A percentile compares a stretch with the other conserved stretches of the same genome.
Evolutionary conservation across 2,329 filamentous ascomycete species (phyloP).

Genomic region (Cryoendolithus antarcticus): DNA sequence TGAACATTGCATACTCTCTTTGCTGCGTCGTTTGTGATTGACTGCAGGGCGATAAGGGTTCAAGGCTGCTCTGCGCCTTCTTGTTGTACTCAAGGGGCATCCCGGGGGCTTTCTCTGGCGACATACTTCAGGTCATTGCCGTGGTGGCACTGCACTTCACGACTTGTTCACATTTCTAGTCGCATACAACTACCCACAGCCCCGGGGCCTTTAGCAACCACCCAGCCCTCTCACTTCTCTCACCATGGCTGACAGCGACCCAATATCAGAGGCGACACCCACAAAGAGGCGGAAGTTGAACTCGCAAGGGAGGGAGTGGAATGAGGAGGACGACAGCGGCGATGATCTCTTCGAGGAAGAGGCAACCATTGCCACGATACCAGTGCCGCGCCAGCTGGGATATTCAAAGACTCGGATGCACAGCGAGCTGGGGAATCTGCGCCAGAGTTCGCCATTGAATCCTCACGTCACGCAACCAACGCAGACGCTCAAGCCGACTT

Average conservation of each 20-base stretch:
- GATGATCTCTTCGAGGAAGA: constrained; percentile 39
- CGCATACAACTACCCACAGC: too few relatives aligned
- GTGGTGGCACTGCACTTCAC: too few relatives aligned
- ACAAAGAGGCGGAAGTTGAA: constrained; percentile 22
- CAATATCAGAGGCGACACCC: constrained; percentile 22
- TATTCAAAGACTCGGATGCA: constrained; percentile 4
- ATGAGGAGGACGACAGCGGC: constrained; percentile 32
- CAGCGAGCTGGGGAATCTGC: constrained; percentile 2
- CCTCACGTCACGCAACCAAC: constrained; percentile 44
- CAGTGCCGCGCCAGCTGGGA: constrained; percentile 2
- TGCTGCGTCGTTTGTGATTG: too few relatives aligned
- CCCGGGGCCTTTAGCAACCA: too few relatives aligned
- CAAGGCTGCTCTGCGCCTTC: too few relatives aligned
- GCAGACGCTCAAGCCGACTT: constrained; percentile 35
- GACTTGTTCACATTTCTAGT: too few relatives aligned
- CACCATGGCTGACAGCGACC: constrained; percentile 22
- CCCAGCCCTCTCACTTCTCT: too few relatives aligned
- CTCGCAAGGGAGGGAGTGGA: constrained; percentile 13
- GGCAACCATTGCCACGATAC: constrained; percentile 36
- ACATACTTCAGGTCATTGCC: too few relatives aligned
- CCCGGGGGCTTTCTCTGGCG: too few relatives aligned
- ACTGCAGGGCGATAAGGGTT: too few relatives aligned
- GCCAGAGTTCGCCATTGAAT: background rate
- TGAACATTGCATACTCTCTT: too few relatives aligned
- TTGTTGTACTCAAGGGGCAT: too few relatives aligned